Conservation (phyloP, 768 basidiomycete species). For the Trametes cinnabarina region DNA sequence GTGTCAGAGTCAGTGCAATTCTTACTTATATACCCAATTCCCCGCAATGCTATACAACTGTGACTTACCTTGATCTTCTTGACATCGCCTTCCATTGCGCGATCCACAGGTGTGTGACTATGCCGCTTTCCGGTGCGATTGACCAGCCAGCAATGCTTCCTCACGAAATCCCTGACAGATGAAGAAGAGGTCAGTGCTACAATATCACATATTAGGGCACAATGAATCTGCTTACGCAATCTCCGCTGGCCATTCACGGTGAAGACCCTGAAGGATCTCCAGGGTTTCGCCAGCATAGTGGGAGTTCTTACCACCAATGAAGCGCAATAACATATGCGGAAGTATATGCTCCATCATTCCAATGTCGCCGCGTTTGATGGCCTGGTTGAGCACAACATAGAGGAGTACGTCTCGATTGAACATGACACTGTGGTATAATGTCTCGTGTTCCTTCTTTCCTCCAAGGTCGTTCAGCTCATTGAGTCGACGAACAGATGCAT, state of each 20-base stretch:
- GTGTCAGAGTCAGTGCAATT: too few species aligned
- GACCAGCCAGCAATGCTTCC: conserved; percentile 13
- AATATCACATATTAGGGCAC: too few species aligned
- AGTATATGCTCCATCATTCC: conserved; percentile 27
- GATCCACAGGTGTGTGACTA: conserved; percentile 31
- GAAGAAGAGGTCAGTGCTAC: too few species aligned
- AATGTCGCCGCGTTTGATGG: conserved; percentile 35
- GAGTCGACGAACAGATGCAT: conserved; percentile 34
- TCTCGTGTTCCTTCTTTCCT: conserved; percentile 29
- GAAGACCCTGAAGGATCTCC: conserved; percentile 29
- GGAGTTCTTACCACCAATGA: conserved; percentile 25
- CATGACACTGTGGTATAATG: conserved; percentile 30
- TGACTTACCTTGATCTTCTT: conserved; percentile 37
- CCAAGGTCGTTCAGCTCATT: conserved; percentile 9
- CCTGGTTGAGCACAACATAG: conserved; percentile 36
- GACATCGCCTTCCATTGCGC: conserved; percentile 36
- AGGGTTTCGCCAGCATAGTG: conserved; percentile 29
- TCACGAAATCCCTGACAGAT: background rate
- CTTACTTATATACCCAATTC: too few species aligned
- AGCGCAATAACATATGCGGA: conserved; percentile 26
- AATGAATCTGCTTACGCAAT: conserved; percentile 6
- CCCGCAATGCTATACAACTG: too few species aligned
- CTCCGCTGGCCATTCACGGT: conserved; percentile 28
- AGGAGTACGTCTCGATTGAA: conserved; percentile 37
- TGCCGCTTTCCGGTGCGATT: conserved; percentile 24